These are phyloP conservation scores for Yamadazyma laniorum DNA, from an alignment of 805 yeast species.

Conservation along the genomic window DNA sequence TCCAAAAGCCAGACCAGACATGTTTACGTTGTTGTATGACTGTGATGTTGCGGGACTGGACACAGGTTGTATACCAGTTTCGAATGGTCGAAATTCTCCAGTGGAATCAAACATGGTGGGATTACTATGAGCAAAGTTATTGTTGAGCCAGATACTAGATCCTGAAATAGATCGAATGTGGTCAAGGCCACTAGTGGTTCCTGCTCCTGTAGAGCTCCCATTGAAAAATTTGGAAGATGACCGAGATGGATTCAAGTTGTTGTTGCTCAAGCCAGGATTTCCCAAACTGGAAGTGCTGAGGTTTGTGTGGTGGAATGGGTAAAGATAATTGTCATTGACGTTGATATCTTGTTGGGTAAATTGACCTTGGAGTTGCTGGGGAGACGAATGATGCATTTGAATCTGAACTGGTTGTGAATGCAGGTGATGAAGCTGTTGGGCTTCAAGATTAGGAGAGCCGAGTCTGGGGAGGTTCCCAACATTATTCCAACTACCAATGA, in stretches of 20 bases:
- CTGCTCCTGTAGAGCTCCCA: not conserved
- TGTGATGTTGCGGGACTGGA: no score
- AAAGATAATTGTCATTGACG: slow-evolving; percentile 1
- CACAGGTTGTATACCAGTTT: no score
- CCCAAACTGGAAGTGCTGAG: slow-evolving; percentile 5
- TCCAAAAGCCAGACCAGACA: no score
- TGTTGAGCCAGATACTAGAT: slow-evolving; percentile 6
- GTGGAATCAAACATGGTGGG: not conserved
- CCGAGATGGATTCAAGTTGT: not conserved
- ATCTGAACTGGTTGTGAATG: slow-evolving; percentile 5
- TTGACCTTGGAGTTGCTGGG: no score
- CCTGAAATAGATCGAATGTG: slow-evolving; percentile 7
- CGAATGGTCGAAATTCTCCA: slow-evolving; percentile 1
- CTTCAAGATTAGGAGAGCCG: slow-evolving; percentile 4
- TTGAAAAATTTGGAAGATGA: slow-evolving; percentile 1
- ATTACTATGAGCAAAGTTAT: slow-evolving; percentile 1
- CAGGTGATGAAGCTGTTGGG: slow-evolving; percentile 7
- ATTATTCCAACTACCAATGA: not conserved
- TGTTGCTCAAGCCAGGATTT: not conserved
- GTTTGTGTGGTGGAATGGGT: slow-evolving; percentile 4
- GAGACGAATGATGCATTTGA: no score
- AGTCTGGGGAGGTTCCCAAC: no score
- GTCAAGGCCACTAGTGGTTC: no score
- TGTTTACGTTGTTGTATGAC: no score
- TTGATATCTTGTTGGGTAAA: not conserved